Base-by-base conservation (phyloP, 306 rosid genomes). In the Prinsepia uniflora region DNA sequence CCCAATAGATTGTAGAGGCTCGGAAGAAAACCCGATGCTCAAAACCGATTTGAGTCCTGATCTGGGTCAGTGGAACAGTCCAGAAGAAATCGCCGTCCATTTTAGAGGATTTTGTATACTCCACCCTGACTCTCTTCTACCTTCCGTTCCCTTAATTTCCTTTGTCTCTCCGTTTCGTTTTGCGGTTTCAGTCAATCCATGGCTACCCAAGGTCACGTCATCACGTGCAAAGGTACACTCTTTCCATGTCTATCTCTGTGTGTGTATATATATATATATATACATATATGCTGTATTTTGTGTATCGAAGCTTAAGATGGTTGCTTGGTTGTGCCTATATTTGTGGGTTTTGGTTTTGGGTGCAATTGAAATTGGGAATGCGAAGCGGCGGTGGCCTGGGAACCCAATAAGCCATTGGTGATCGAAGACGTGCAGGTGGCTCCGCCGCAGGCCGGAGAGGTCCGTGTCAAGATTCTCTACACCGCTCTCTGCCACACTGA, bases 341-440 rank as follows among this genome's bases (percentile, higher is more conserved):
- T 62, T 40, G 67, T 60, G 30, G 30, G 64, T 30, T 8, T 44
- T 30, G 30, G 47, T 30, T 55, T 76, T 57, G 42, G 43, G 10
- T 66, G 36, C 20, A 49, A 70, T 59, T 44, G 65, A 18, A 55
- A 66, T 68, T 56, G 69, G 17, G 39, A 46, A 49, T 75, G 34
- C 17, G 67, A 72, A 92, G 97, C 94, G 42, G 96, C 94, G 86
- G 97, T 93, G 96, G 96, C 96, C 84, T 93, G 92, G 96, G 98
- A 90, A 89, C 90, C 98, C 84, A 88, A 87, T 59, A 94, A 90
- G 72, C 92, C 98, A 30, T 73, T 94, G 83, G 79, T 72, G 40
- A 85, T 94, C 52, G 90, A 90, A 74, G 97, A 94, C 62, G 94
- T 94, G 58, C 84, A 94, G 76, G 98, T 94, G 65, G 96, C 90